Base-by-base conservation (phyloP, 768 basidiomycete genomes). In the Tylopilus rubrobrunneus region DNA sequence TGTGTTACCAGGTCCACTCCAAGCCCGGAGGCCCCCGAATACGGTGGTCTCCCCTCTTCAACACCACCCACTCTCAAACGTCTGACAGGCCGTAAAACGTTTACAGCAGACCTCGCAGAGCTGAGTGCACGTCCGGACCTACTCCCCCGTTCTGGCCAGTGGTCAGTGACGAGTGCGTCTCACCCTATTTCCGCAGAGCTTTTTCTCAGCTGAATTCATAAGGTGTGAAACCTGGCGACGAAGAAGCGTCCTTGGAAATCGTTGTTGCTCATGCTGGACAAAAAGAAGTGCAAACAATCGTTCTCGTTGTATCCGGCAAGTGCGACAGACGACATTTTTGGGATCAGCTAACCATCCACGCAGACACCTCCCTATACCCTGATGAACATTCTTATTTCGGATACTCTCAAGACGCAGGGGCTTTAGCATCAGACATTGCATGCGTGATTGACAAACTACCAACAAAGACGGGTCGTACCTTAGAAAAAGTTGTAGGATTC, bases 331-430 rank as follows among this genome's bases (percentile, higher is more conserved):
- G 27, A 12, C 6, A 2, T 2, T 11, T 37, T 31, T 19, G 25
- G 5, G 29, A 27, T 37, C 10, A 11, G 31, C 37, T 58, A 27
- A 56, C 10, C 29, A 46, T n/a, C 19, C 21, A 49, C 39, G n/a
- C 56, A 85, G 85, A 86, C 59, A 80, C 84, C 1, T 82, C 85
- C 11, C 82, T 84, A 49, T 89, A 89, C 62, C 87, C 87, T 1
- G 69, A 70, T 28, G 73, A 70, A 53, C 86, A 87, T 63, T 72
- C 76, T 0, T 77, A 78, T 49, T 78, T 86, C 60, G 76, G 81
- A 47, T 84, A 81, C 55, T 74, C 79, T 15, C 73, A 76, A 36
- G 78, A 82, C 50, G 63, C 64, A 4, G 74, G 48, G 4, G 42
- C 76, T 34, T 59, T 80, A 9, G 70, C 77, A 1, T 50, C 71